phyloP scores from a whole-genome alignment of 2,329 filamentous ascomycete genomes.

The Penicillium sp. region DNA sequence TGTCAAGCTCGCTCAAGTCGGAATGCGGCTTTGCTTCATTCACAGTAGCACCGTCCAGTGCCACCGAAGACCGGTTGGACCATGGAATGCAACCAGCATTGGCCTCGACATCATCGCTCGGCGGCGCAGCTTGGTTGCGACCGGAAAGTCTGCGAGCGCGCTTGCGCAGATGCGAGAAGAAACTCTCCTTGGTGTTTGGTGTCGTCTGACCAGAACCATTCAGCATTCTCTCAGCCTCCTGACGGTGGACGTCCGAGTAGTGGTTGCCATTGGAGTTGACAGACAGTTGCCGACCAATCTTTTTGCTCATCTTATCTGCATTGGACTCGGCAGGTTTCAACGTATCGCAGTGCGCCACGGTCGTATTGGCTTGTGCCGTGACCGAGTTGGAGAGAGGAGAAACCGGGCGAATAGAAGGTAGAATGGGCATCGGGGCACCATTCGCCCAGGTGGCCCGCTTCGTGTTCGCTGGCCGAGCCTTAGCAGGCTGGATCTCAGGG shows the following conservation, averaged over 20 bases:
- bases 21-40: conserved; percentile 46
- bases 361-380: conserved; percentile 76
- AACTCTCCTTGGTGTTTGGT: conserved; percentile 83
- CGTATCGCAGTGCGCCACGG: conserved; percentile 53
- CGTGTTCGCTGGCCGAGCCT: conserved; percentile 55
- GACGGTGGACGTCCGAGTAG: conserved; percentile 82
- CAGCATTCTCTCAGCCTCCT: conserved; percentile 84
- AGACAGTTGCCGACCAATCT: conserved; percentile 90
- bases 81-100: conserved; percentile 87
- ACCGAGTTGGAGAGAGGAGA: conserved; percentile 95
- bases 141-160: conserved; percentile 88
- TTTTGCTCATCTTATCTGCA: conserved; percentile 67
- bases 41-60: conserved; percentile 59
- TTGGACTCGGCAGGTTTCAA: conserved; percentile 24
- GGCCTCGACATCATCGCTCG: conserved; percentile 84
- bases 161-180: conserved; percentile 96
- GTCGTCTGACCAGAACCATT: conserved; percentile 73
- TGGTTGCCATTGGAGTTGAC: conserved; percentile 89
- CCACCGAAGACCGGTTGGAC: conserved; percentile 80
- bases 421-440: conserved; percentile 83
- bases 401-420: conserved; percentile 89
- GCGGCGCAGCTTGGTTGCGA: conserved; percentile 76
- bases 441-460: conserved; percentile 96
- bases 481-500: conserved; percentile 45
- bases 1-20: conserved; percentile 58